phyloP scores from a whole-genome alignment of 2,329 filamentous ascomycete genomes.

The Parafenestella ontariensis region DNA sequence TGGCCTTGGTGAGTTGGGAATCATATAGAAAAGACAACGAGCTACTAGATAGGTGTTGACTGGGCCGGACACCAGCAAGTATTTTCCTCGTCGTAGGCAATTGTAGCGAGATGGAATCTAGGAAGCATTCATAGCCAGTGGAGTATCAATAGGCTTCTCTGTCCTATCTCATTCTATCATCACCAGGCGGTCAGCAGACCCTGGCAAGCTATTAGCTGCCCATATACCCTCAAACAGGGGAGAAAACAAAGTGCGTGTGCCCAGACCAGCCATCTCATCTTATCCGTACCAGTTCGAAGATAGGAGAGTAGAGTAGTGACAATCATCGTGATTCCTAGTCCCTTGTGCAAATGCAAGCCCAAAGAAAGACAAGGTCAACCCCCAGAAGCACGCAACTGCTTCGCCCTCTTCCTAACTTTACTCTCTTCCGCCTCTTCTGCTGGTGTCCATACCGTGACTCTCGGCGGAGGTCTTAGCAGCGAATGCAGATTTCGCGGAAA shows the following conservation, averaged over 20 bases:
- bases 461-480: not conserved
- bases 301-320: not conserved
- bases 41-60: no score
- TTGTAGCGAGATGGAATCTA: not conserved
- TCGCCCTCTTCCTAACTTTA: not conserved
- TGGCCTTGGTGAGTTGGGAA: slow-evolving; percentile 17
- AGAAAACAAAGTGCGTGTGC: not conserved
- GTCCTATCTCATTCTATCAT: not conserved
- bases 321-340: not conserved
- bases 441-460: not conserved
- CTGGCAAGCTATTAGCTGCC: not conserved
- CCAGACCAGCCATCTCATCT: not conserved
- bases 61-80: no score
- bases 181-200: not conserved
- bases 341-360: slow-evolving; percentile 3
- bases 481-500: not conserved
- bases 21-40: not conserved
- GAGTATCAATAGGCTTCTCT: not conserved
- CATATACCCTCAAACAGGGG: not conserved
- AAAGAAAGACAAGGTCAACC: not conserved
- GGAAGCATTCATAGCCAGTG: not conserved
- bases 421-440: not conserved
- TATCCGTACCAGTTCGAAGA: no score
- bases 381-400: not conserved
- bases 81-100: not conserved